Base-by-base conservation (phyloP, 208 protist genomes). In the Trypanosoma theileri region DNA sequence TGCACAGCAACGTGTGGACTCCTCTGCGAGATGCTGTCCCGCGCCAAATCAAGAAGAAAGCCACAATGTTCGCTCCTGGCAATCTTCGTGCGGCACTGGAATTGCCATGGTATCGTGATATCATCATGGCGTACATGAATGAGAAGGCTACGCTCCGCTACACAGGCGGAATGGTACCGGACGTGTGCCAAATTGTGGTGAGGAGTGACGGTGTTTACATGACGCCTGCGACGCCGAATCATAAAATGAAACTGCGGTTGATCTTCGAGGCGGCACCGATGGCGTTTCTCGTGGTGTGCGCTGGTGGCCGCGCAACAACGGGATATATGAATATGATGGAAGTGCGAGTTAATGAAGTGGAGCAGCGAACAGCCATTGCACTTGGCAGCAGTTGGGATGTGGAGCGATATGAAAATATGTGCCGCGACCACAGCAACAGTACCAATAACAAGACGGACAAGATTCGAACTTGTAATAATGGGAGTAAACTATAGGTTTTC, bases 241-340 rank as follows among this genome's bases (percentile, higher is more conserved):
- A 74, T 17, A 85, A 95, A 19, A 92, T 95, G 60, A 98, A 98
- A 74, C 71, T 98, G 44, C 89, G 96, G 48, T 63, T 97, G 17
- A 69, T 97, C 0, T 98, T 97, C 66, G 94, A 98, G 80, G 70
- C 61, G n/a, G 74, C 74, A 24, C 82, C 84, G 35, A 81, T 90
- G 79, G 78, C 84, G 22, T 84, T 73, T 57, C 59, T 88, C 14
- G 24, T 80, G 16, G 65, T 82, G 24, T 75, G 71, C 22, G 82
- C 77, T 14, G 88, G 83, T 54, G 85, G 87, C 21, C 58, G 61
- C 28, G 76, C 85, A 8, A 77, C 73, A 3, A 88, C 73, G 16
- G 91, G 91, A 28, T 17, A n/a, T 24, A 67, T 21, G 46, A 58
- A 65, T 21, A 52, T 72, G 61, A 61, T 74, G 57, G 69, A 80